Base-by-base conservation (phyloP, 768 basidiomycete genomes). In the Mycena olivaceomarginata region DNA sequence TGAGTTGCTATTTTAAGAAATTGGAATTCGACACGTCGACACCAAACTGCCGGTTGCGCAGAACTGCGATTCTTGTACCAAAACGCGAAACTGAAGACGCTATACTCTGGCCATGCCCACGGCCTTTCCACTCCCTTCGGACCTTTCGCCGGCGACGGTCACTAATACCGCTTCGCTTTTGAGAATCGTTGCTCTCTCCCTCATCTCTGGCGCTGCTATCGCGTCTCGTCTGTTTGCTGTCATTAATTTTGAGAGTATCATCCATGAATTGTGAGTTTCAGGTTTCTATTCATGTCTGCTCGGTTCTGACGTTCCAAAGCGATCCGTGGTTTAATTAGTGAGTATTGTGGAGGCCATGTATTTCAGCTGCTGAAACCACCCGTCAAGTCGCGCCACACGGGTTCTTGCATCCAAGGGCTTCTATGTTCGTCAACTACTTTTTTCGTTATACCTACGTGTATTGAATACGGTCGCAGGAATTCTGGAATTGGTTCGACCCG, bases 401-500 rank as follows among this genome's bases (percentile, higher is more conserved):
- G 94, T 99, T 16, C 89, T 99, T 60, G 96, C 97, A 39, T 92
- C 95, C 13, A 90, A 99, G 81, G 98, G 98, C 20, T 99, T 99
- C 88, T 98, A 99, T 89, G 98, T 98, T 79, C 73, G 96, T 88
- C 2, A 11, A 13, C 20, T 7, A 43, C 43, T 25, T 11, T 10
- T 5, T 15, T 53, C 11, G 46, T 64, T 22, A 7, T n/a, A 5
- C 20, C 6, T 70, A 10, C n/a, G 25, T 45, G 40, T 67, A 62
- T 70, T 25, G 77, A 63, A 39, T 70, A 7, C 68, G 13, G 46
- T 16, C 70, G 18, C 77, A 98, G 97, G 98, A 96, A 93, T 99
- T 99, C 88, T 99, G 98, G 98, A 99, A 99, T 83, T 99, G 98
- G 98, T 99, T 99, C 84, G 98, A 99, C 86, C 98, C 98, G 25